These are phyloP conservation scores for Apiospora malaysiana DNA, from an alignment of 2,329 filamentous ascomycete genomes.

Conservation along the genomic window DNA sequence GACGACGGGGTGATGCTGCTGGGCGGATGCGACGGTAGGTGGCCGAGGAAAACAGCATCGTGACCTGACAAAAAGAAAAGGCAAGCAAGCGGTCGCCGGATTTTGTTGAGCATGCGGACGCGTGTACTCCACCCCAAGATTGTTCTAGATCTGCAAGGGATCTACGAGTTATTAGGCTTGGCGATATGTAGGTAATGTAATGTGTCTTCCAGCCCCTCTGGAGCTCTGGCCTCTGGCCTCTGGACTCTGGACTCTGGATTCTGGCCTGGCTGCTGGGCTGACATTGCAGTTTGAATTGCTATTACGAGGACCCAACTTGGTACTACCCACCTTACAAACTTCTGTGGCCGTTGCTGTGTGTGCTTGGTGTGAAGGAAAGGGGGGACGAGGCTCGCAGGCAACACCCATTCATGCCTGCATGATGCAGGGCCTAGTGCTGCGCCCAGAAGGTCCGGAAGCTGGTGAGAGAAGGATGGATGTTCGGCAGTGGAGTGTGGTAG, in stretches of 20 bases:
- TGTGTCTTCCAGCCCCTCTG: background rate
- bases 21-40: background rate
- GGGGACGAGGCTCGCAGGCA: constrained; percentile 24
- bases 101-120: constrained; percentile 18
- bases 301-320: background rate
- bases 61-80: constrained; percentile 11
- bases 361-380: no score
- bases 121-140: background rate
- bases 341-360: background rate
- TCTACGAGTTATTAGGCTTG: constrained; percentile 13
- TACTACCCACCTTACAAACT: background rate
- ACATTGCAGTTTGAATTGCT: background rate
- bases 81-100: background rate
- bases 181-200: background rate
- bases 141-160: constrained; percentile 18
- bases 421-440: constrained; percentile 21
- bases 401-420: constrained; percentile 23
- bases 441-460: constrained; percentile 21
- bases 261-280: background rate
- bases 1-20: background rate
- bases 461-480: constrained; percentile 7
- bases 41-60: background rate
- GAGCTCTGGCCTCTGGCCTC: no score
- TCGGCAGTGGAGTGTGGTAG: background rate
- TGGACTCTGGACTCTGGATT: no score